A percentile compares a stretch with the other conserved stretches of the same genome.
phyloP scores from a whole-genome alignment of 805 yeast genomes.

The Yamadazyma sp. region DNA sequence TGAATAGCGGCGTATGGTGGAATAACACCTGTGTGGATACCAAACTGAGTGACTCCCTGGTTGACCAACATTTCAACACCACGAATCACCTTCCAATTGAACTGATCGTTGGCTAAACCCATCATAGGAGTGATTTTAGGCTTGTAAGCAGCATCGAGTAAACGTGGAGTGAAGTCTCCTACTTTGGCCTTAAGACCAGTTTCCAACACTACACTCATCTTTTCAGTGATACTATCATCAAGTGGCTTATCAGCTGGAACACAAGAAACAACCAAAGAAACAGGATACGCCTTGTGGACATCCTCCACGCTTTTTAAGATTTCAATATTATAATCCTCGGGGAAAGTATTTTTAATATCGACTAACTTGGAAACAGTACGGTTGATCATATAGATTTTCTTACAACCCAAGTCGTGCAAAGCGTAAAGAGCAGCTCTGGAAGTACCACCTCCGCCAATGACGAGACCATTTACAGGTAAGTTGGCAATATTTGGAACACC shows the following conservation, averaged over 20 bases:
- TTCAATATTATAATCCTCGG: constrained; percentile 56
- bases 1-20: constrained; percentile 66
- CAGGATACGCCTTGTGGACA: constrained; percentile 43
- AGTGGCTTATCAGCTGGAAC: constrained; percentile 80
- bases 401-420: constrained; percentile 72
- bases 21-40: constrained; percentile 64
- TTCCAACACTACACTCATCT: constrained; percentile 48
- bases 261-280: constrained; percentile 71
- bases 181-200: constrained; percentile 33
- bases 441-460: constrained; percentile 97
- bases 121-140: constrained; percentile 85
- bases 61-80: constrained; percentile 91
- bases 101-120: constrained; percentile 64
- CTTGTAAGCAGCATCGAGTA: constrained; percentile 93
- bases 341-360: constrained; percentile 61
- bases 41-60: constrained; percentile 90
- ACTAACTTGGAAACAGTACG: constrained; percentile 69
- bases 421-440: constrained; percentile 94
- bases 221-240: constrained; percentile 49
- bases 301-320: constrained; percentile 51
- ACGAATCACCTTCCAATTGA: constrained; percentile 77
- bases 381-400: constrained; percentile 73
- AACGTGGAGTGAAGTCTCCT: constrained; percentile 48
- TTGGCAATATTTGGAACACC: constrained; percentile 54
- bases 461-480: constrained; percentile 57